A percentile compares a stretch with the other conserved stretches of the same genome.
phyloP scores from a whole-genome alignment of 2,329 filamentous ascomycete genomes.

The Blumeriella jaapii region DNA sequence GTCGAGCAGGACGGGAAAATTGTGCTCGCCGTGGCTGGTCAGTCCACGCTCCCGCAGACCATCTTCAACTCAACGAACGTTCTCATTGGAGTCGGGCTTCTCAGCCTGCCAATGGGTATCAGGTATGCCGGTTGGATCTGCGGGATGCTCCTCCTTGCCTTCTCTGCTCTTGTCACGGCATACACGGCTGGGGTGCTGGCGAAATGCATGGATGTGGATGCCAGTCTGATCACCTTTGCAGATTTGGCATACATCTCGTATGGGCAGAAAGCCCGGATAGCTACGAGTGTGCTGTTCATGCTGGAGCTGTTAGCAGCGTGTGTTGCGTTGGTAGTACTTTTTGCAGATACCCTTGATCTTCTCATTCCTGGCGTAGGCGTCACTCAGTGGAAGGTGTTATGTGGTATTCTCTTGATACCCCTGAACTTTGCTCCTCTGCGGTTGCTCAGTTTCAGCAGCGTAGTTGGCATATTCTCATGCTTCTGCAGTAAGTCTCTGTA shows the following conservation, averaged over 20 bases:
- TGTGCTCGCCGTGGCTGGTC: conserved; percentile 74
- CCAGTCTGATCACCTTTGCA: conserved; percentile 81
- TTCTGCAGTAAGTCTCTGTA: conserved; percentile 68
- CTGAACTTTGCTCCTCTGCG: conserved; percentile 77
- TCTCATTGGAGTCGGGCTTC: conserved; percentile 76
- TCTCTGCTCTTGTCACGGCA: conserved; percentile 63
- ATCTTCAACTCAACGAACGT: conserved; percentile 83
- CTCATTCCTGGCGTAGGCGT: conserved; percentile 61
- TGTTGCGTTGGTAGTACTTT: conserved; percentile 84
- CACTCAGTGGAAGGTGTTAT: conserved; percentile 74
- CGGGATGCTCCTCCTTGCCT: conserved; percentile 62
- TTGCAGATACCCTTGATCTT: conserved; percentile 76
- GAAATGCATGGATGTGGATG: conserved; percentile 80
- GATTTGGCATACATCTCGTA: conserved; percentile 89
- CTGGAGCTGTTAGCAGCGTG: conserved; percentile 80
- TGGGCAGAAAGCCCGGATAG: conserved; percentile 66
- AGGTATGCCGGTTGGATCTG: conserved; percentile 83
- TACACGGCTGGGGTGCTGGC: conserved; percentile 81
- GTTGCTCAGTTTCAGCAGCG: conserved; percentile 77
- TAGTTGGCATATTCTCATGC: conserved; percentile 84
- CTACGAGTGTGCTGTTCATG: conserved; percentile 77
- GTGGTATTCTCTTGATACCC: conserved; percentile 65
- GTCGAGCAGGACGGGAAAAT: conserved; percentile 80
- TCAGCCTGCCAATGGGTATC: conserved; percentile 80
- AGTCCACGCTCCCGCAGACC: conserved; percentile 91